phyloP scores from a whole-genome alignment of 495 filamentous ascomycete species.

The Saxispiralis lemnorum region DNA sequence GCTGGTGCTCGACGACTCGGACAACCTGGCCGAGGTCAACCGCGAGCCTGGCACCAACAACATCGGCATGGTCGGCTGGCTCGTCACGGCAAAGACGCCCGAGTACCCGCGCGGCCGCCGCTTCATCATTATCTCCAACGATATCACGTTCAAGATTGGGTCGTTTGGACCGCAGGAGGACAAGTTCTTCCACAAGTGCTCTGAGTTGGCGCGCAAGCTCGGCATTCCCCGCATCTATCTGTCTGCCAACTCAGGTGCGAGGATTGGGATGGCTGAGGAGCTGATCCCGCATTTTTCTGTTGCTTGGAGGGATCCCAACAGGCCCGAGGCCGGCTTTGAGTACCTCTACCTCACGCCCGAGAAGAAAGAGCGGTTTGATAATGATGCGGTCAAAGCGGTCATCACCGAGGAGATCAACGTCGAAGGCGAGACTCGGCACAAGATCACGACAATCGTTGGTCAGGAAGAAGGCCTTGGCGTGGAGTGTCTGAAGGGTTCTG shows the following conservation, averaged over 20 bases:
- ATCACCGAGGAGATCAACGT: constrained; percentile 75
- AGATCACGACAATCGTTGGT: constrained; percentile 87
- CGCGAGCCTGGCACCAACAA: constrained; percentile 88
- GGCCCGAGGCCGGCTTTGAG: constrained; percentile 85
- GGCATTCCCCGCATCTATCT: constrained; percentile 94
- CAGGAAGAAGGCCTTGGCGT: constrained; percentile 92
- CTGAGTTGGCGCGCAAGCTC: constrained; percentile 77
- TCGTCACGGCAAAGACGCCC: constrained; percentile 91
- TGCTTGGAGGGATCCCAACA: constrained; percentile 75
- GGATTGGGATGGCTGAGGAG: constrained; percentile 91
- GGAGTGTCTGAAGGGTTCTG: constrained; percentile 90
- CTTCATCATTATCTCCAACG: constrained; percentile 94
- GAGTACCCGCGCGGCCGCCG: constrained; percentile 85
- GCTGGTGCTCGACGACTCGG: constrained; percentile 81
- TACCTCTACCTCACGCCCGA: constrained; percentile 91
- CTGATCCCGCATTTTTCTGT: constrained; percentile 91
- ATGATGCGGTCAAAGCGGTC: constrained; percentile 60
- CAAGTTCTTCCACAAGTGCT: constrained; percentile 97
- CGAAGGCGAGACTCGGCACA: constrained; percentile 78
- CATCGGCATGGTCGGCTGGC: constrained; percentile 96
- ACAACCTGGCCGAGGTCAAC: constrained; percentile 78
- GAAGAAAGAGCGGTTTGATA: constrained; percentile 74
- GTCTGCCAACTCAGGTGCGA: constrained; percentile 98
- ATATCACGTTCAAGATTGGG: constrained; percentile 97
- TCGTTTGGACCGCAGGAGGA: constrained; percentile 94